These are phyloP conservation scores for Penicillium sp. DNA, from an alignment of 2,329 filamentous ascomycete species.

Conservation along the genomic window DNA sequence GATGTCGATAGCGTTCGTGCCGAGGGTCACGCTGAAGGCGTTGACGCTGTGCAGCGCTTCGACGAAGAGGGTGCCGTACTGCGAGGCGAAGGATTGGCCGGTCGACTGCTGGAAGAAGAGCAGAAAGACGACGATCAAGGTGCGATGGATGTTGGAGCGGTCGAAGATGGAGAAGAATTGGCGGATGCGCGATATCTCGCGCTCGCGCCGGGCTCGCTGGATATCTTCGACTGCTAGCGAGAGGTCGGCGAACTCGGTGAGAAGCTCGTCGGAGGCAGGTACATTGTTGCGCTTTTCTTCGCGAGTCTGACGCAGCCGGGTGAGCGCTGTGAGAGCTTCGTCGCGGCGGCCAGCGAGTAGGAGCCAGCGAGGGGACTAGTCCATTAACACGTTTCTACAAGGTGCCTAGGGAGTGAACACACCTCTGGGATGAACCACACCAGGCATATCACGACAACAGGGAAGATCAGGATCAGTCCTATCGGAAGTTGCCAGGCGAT, in stretches of 20 bases:
- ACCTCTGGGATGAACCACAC: constrained; percentile 29
- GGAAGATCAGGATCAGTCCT: constrained; percentile 20
- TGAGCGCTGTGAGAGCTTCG: not conserved
- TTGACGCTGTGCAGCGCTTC: constrained; percentile 24
- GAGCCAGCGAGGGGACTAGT: not conserved
- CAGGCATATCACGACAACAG: constrained; percentile 17
- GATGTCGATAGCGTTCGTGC: constrained; percentile 1
- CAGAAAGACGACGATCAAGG: not conserved
- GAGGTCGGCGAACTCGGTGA: not conserved
- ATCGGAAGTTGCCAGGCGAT: constrained; percentile 27
- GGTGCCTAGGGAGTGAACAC: not conserved
- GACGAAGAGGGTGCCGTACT: constrained; percentile 18
- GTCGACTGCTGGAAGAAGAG: constrained; percentile 9
- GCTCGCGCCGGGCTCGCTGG: not conserved
- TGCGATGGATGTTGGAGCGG: constrained; percentile 17
- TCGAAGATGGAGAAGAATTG: constrained; percentile 26
- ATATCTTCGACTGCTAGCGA: not conserved
- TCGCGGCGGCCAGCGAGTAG: not conserved
- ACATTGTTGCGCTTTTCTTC: not conserved
- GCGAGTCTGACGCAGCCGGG: not conserved
- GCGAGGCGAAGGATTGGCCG: constrained; percentile 3
- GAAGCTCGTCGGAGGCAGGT: not conserved
- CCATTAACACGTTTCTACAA: not conserved
- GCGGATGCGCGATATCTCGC: not conserved
- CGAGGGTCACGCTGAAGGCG: constrained; percentile 9